Base-by-base conservation (phyloP, 1,284 basidiomycete genomes). In the Fomitopsis pinicola region DNA sequence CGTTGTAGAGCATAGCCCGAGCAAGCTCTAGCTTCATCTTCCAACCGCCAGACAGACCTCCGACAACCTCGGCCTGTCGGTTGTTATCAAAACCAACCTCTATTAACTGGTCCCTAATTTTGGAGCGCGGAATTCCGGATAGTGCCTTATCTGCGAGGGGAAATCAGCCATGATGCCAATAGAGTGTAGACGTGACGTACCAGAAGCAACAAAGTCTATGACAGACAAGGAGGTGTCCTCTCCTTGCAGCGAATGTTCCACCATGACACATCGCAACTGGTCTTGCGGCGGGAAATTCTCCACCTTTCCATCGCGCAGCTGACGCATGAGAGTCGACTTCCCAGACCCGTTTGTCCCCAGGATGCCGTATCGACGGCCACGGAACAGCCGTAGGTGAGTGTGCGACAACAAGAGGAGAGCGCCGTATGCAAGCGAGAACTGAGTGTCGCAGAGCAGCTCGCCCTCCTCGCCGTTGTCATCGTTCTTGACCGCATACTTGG, bases 11-110 rank as follows among this genome's bases (percentile, higher is more conserved):
- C 94, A 97, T 97, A n/a, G 95, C 95, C 69, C 94, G 82, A 15
- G 91, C 94, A 55, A 92, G 85, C 79, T 91, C 97, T 64, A 95
- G 85, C 80, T 95, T 94, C 97, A 99, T 99, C 82, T 99, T 99
- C 97, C 97, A 99, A 57, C 97, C 97, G 75, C 97, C 97, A 22
- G 95, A 98, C 62, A 98, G 81, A 59, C 94, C 92, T 55, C 91
- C 92, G 63, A 98, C 96, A 50, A 87, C 80, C 71, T 97, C 92
- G 45, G 83, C 76, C 77, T 98, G 96, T 64, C 95, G 85, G 62
- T 82, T 85, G 65, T 94, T 91, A 68, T 95, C 91, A 73, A 99
- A 99, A 54, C 97, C 97, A 63, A 97, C 94, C 68, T 92, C 92
- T 17, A 82, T 69, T 17, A 98, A 82, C 74, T 94, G 92, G 36